Conservation (phyloP, 495 filamentous ascomycete species). For the Aspergillus nanangensis region DNA sequence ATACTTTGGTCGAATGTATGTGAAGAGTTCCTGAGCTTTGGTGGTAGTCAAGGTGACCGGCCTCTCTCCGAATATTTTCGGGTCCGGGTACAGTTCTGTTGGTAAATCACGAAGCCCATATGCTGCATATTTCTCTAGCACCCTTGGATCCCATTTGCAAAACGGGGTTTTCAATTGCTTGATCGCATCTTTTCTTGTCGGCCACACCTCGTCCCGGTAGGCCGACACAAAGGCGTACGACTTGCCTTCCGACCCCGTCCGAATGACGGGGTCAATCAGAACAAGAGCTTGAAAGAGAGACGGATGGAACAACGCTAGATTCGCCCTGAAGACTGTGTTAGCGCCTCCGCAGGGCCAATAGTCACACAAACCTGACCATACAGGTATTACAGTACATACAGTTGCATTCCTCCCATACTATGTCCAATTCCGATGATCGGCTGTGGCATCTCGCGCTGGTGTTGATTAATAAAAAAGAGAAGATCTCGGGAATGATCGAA, state of each 20-base stretch:
- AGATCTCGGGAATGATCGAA: constrained; percentile 72
- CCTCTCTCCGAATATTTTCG: constrained; percentile 10
- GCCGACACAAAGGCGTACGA: constrained; percentile 27
- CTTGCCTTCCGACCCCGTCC: constrained; percentile 18
- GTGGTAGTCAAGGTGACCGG: constrained; percentile 55
- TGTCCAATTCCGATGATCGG: constrained; percentile 78
- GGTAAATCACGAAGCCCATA: constrained; percentile 52
- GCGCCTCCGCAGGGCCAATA: constrained; percentile 51
- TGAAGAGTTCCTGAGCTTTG: constrained; percentile 55
- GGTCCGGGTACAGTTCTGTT: constrained; percentile 39
- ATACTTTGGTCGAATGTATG: constrained; percentile 28
- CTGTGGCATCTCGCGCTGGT: constrained; percentile 63
- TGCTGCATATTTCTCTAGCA: constrained; percentile 49
- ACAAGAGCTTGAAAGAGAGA: constrained; percentile 63
- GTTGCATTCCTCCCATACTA: constrained; percentile 64
- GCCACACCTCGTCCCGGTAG: constrained; percentile 58
- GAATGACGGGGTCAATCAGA: constrained; percentile 68
- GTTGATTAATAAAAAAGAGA: constrained; percentile 64
- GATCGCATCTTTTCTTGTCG: constrained; percentile 44
- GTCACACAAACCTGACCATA: too few species aligned
- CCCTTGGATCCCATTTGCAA: constrained; percentile 65
- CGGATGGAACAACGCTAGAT: constrained; percentile 63
- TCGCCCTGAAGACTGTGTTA: constrained; percentile 12
- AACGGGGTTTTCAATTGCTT: constrained; percentile 41
- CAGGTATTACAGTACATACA: too few species aligned